These are phyloP conservation scores for Kurtzmaniella fragi DNA, from an alignment of 805 yeast species.

Conservation along the genomic window DNA sequence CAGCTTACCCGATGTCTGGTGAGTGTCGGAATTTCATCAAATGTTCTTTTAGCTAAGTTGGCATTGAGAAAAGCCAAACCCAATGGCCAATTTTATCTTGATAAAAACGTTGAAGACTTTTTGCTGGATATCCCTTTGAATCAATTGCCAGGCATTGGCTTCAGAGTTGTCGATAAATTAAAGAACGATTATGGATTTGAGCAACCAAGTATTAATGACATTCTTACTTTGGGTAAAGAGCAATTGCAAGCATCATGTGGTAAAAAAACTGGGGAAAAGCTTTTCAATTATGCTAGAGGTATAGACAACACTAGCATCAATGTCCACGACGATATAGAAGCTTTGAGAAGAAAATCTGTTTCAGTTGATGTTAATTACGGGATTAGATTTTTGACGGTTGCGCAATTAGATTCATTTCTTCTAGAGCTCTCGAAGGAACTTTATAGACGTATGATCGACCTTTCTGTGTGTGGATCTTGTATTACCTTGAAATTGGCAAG, in stretches of 20 bases:
- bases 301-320: conserved; percentile 58
- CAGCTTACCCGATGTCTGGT: conserved; percentile 55
- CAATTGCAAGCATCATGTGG: conserved; percentile 55
- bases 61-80: conserved; percentile 79
- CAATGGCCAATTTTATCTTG: conserved; percentile 48
- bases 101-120: conserved; percentile 21
- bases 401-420: conserved; percentile 64
- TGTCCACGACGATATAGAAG: conserved; percentile 42
- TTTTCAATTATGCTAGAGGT: conserved; percentile 61
- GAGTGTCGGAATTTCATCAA: conserved; percentile 74
- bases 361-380: conserved; percentile 93
- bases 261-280: conserved; percentile 59
- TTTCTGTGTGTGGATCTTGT: conserved; percentile 48
- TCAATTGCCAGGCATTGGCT: conserved; percentile 63
- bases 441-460: conserved; percentile 42
- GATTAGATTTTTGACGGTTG: conserved; percentile 58
- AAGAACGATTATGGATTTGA: conserved; percentile 17
- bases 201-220: background rate
- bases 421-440: conserved; percentile 56
- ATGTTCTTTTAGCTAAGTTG: conserved; percentile 73
- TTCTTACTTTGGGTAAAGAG: background rate
- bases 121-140: conserved; percentile 30
- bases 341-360: conserved; percentile 62
- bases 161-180: conserved; percentile 45
- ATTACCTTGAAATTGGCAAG: conserved; percentile 62